These are phyloP conservation scores for Debaryomycetaceae sp. DNA, from an alignment of 1,139 yeast genomes.

Conservation along the genomic window DNA sequence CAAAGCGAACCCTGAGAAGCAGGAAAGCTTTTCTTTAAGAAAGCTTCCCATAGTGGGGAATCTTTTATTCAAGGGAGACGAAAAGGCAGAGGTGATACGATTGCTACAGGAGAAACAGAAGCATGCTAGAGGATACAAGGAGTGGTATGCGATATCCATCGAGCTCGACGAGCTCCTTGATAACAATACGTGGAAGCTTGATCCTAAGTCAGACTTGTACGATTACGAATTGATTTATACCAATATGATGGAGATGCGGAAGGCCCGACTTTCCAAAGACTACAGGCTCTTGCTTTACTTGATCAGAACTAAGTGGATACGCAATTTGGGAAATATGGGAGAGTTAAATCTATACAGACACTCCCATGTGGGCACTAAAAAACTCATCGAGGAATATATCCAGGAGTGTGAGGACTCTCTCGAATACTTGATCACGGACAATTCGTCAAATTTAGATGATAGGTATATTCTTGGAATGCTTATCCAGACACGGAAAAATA, in stretches of 20 bases:
- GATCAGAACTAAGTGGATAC: conserved; percentile 77
- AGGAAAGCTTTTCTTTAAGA: conserved; percentile 6
- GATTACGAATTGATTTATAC: conserved; percentile 62
- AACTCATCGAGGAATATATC: conserved; percentile 76
- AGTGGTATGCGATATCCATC: conserved; percentile 66
- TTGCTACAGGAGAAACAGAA: conserved; percentile 47
- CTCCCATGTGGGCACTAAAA: conserved; percentile 83
- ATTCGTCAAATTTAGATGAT: conserved; percentile 57
- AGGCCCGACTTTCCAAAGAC: conserved; percentile 58
- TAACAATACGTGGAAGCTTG: conserved; percentile 68
- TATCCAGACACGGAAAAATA: conserved; percentile 83
- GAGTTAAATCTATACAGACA: conserved; percentile 73
- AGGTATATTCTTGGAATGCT: conserved; percentile 70
- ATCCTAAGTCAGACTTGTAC: conserved; percentile 59
- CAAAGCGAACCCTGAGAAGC: background rate
- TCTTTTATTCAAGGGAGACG: conserved; percentile 24
- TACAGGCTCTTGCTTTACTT: conserved; percentile 62
- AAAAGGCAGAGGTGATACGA: conserved; percentile 23
- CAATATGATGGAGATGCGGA: conserved; percentile 55
- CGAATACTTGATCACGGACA: conserved; percentile 41
- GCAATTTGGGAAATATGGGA: conserved; percentile 88
- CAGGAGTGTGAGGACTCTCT: conserved; percentile 70
- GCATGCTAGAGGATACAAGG: conserved; percentile 60
- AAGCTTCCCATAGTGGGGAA: conserved; percentile 26
- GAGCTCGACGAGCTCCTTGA: conserved; percentile 63